Evolutionary conservation across 2,329 filamentous ascomycete genomes (phyloP), one percentile per base, ranked within the genome.

Genomic region (Falciphora oryzae): DNA sequence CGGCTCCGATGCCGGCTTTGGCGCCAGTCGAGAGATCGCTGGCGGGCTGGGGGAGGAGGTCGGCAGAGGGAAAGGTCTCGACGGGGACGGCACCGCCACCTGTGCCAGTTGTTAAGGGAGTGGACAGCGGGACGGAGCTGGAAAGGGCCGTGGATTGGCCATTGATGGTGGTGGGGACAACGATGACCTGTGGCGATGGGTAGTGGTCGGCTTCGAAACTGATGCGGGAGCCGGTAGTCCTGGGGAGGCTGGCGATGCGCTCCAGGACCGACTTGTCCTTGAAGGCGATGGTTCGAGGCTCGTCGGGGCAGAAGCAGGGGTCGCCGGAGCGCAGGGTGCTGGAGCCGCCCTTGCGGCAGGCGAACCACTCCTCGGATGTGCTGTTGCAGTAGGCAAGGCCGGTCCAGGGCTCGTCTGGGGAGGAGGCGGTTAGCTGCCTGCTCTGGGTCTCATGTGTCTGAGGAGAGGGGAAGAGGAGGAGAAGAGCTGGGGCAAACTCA

Each of bases 341-440:
- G 8, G 65, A 63, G 57, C 56, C 65, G 2, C 66, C 66, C 61
- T 76, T 74, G 22, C 67, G 66, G 66, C 76, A 77, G 27, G 70
- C 71, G 22, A 73, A 67, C 73, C 76, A 77, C 64, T 73, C 63
- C 32, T 72, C 65, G 2, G 70, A 70, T 3, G 69, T 73, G 67
- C 69, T 69, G 65, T 76, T 73, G 69, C 75, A 77, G 67, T 73
- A 75, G 1, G 71, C 71, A 22, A 77, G 71, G 1, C 73, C 75
- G 8, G 73, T 64, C 75, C 76, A 78, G 13, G 73, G 69, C 57
- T 71, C 66, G 38, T 66, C 66, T 67, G 53, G 4, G 56, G 63
- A 57, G 60, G 38, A 16, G 25, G 11, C 16, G 14, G 22, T 31
- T n/a, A 16, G 10, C 16, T 4, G 3, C 14, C 11, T n/a, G 27